A percentile compares a stretch with the other conserved stretches of the same genome.
These are phyloP conservation scores for Malus orientalis DNA, from an alignment of 306 rosid genomes.

Conservation along the genomic window DNA sequence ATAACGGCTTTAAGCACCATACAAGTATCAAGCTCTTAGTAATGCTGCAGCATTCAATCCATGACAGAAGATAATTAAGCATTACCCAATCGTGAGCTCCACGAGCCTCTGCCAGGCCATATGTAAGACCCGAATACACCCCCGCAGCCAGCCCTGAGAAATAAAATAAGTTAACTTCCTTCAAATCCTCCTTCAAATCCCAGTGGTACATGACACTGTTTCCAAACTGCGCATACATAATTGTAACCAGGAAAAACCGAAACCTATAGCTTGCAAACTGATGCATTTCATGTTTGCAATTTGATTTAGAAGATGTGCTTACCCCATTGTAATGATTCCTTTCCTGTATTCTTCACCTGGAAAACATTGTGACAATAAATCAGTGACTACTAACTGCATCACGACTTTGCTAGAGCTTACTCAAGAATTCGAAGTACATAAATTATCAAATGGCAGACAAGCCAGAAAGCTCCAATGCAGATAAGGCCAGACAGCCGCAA, in stretches of 20 bases:
- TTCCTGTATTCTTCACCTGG: conserved; percentile 76
- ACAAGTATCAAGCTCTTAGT: not conserved
- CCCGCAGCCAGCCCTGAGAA: conserved; percentile 76
- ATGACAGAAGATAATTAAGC: not conserved
- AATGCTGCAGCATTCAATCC: not conserved
- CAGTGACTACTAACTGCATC: not conserved
- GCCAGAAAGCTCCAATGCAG: not conserved
- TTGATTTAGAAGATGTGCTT: not conserved
- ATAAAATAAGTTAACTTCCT: not conserved
- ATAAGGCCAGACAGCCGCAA: not conserved
- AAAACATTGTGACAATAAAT: not conserved
- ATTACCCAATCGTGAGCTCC: conserved; percentile 88
- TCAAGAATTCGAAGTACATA: not conserved
- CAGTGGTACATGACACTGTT: not conserved
- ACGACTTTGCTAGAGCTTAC: not conserved
- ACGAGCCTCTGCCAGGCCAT: conserved; percentile 79
- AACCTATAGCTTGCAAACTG: not conserved
- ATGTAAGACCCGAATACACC: conserved; percentile 74
- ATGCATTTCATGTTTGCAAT: not conserved
- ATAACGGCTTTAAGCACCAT: not conserved
- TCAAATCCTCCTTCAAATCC: not conserved
- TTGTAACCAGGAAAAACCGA: not conserved
- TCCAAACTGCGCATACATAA: not conserved
- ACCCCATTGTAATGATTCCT: conserved; percentile 92
- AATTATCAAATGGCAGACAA: not conserved